phyloP scores from a whole-genome alignment of 768 basidiomycete species.

The Boletus sp. region DNA sequence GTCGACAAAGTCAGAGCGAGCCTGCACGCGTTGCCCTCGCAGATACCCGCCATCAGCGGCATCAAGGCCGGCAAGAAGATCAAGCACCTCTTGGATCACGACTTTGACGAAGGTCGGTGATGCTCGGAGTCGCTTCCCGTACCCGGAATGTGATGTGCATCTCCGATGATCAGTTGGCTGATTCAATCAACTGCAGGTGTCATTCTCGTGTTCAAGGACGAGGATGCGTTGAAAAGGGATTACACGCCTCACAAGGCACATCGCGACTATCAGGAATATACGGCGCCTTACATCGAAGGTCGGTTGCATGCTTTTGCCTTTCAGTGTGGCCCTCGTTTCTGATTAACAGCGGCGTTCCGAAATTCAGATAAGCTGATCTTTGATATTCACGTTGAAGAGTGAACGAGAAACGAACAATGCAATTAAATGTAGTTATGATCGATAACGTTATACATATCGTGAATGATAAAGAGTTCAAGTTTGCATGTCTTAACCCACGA shows the following conservation, averaged over 20 bases:
- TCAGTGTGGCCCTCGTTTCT: no score
- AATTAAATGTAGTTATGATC: not conserved
- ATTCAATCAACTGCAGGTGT: constrained; percentile 13
- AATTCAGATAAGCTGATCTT: constrained; percentile 22
- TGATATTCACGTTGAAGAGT: constrained; percentile 19
- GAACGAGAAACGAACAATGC: not conserved
- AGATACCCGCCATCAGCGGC: constrained; percentile 19
- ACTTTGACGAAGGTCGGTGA: constrained; percentile 23
- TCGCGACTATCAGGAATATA: constrained; percentile 1
- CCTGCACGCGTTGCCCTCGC: constrained; percentile 9
- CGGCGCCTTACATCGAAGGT: constrained; percentile 21
- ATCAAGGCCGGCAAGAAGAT: constrained; percentile 14
- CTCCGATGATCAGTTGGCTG: no score
- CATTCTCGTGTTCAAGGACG: constrained; percentile 23
- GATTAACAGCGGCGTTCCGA: not conserved
- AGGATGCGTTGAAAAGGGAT: constrained; percentile 4
- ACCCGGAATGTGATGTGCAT: no score
- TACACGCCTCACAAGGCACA: constrained; percentile 20
- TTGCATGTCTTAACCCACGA: not conserved
- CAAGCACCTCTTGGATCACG: constrained; percentile 19
- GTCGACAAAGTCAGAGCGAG: not conserved
- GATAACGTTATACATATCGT: not conserved
- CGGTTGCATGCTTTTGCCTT: not conserved
- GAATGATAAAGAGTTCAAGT: constrained; percentile 3
- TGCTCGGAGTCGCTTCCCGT: no score